Evolutionary conservation across 208 protist genomes (phyloP).

Genomic region (Acanthamoeba quina): DNA sequence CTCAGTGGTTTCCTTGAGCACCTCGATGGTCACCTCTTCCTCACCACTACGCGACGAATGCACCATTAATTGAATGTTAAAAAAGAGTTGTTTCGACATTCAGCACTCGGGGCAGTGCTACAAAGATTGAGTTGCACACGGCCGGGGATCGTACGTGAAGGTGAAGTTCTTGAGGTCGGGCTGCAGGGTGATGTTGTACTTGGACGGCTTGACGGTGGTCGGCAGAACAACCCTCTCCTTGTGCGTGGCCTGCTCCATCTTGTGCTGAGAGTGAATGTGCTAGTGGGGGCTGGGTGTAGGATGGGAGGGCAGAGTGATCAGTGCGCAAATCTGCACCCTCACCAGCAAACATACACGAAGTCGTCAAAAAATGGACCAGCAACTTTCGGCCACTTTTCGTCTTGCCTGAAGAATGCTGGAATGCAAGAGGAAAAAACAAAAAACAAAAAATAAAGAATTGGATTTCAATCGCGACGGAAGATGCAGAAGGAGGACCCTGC

Average conservation of each 20-base stretch:
- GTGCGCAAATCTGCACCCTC: too few species aligned
- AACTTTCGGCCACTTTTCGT: not conserved
- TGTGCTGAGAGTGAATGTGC: not conserved
- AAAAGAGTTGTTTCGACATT: not conserved
- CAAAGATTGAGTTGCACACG: not conserved
- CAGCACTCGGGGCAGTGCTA: not conserved
- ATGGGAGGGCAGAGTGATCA: too few species aligned
- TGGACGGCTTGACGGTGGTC: conserved; percentile 80
- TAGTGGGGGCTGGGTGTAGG: too few species aligned
- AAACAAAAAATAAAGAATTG: not conserved
- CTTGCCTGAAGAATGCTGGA: not conserved
- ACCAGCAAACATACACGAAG: not conserved
- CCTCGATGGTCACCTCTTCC: conserved; percentile 43
- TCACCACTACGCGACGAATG: not conserved
- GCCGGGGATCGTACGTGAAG: conserved; percentile 5
- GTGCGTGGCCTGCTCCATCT: conserved; percentile 12
- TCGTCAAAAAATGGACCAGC: not conserved
- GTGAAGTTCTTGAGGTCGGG: conserved; percentile 83
- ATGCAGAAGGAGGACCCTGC: not conserved
- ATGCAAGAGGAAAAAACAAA: not conserved
- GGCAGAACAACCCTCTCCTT: conserved; percentile 82
- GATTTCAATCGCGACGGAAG: not conserved
- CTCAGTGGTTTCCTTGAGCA: conserved; percentile 74
- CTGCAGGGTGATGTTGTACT: conserved; percentile 84
- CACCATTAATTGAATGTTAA: not conserved